Base-by-base conservation (phyloP, 31 red algal genomes). In the Asparagopsis taxiformis region DNA sequence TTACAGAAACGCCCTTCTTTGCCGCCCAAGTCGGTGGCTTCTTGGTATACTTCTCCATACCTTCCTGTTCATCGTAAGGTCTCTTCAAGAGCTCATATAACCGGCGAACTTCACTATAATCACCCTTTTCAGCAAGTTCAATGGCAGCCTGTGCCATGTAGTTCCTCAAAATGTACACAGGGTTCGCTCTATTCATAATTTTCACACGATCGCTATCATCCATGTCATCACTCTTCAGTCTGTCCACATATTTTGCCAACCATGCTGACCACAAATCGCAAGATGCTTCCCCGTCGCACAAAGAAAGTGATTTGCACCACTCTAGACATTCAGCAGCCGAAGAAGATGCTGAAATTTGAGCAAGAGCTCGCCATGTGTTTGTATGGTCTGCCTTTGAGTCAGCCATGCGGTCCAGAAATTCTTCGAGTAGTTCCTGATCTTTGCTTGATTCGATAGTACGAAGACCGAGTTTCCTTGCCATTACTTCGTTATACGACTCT, bases 101-200 rank as follows among this genome's bases (percentile, higher is more conserved):
- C 17, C 35, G 51, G 6, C 57, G 55, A 15, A 99, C 63, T 52
- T 86, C 88, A 59, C 31, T 36, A 62, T 82, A 90, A 48, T 99
- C 91, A 11, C 91, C 91, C 44, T 77, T 62, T 51, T 95, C 88
- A 23, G 97, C 92, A 62, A 54, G 55, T 13, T 99, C 92, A 59
- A 99, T 99, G 23, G 97, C 97, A 32, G 31, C 24, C 55, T 94
- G 91, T 9, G 85, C 88, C 77, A 95, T 73, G 50, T 99, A 99
- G 67, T 99, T 99, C 19, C 97, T 72, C 51, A 99, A 74, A 35
- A 99, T 90, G 75, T 95, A 99, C 2, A 80, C 77, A 8, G 97
- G 97, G 43, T 94, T 95, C n/a, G 55, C 69, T 2, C 6, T 51
- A 61, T 95, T 90, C 97, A 99, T 99, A 32, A 22, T 55, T 52